Conservation (phyloP, 257 asterid species). For the Nicotiana undulata region DNA sequence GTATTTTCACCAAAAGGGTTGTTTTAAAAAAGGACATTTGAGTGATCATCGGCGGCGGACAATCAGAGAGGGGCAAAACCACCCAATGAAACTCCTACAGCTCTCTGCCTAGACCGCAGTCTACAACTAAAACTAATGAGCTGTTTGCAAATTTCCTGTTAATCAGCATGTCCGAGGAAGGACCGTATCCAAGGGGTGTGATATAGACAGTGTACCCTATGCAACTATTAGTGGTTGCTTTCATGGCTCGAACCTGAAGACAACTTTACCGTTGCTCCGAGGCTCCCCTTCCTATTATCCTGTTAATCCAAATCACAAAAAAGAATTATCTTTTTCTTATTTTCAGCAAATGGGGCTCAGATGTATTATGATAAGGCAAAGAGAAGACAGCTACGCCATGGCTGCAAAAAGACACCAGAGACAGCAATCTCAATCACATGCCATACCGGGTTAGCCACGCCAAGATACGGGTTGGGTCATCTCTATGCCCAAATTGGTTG, state of each 20-base stretch:
- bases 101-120: too few relatives aligned
- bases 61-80: not conserved
- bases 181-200: too few relatives aligned
- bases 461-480: conserved; percentile 30
- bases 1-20: too few relatives aligned
- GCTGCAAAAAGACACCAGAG: conserved; percentile 17
- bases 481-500: not conserved
- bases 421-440: not conserved
- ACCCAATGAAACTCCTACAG: too few relatives aligned
- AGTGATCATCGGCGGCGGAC: conserved; percentile 13
- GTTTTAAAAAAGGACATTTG: too few relatives aligned
- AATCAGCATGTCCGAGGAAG: too few relatives aligned
- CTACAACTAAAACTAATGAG: too few relatives aligned
- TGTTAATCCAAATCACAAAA: too few relatives aligned
- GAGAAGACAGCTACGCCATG: not conserved
- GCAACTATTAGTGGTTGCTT: not conserved
- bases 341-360: conserved; percentile 4
- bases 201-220: too few relatives aligned
- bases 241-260: too few relatives aligned
- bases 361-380: not conserved
- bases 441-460: conserved; percentile 22
- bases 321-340: not conserved
- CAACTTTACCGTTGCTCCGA: too few relatives aligned
- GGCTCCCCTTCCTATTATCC: too few relatives aligned
- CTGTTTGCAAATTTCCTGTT: not conserved